Evolutionary conservation across 2,329 filamentous ascomycete species (phyloP).

Genomic region (Aspergillus ruber): DNA sequence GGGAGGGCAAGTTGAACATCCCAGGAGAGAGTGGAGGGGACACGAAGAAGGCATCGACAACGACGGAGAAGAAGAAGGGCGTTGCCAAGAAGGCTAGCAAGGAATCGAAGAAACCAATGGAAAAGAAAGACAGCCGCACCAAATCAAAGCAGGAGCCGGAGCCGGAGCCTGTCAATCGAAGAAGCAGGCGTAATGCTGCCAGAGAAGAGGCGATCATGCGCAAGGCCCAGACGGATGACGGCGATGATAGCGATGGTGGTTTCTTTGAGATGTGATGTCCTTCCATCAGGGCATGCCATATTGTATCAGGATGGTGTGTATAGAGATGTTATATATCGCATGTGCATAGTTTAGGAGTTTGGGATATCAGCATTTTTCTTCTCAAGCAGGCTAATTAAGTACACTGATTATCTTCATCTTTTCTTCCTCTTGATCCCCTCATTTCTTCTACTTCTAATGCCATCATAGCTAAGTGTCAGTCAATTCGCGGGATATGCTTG

Average conservation of each 20-base stretch:
- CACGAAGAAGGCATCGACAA: constrained; percentile 9
- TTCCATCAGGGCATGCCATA: background rate
- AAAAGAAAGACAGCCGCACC: constrained; percentile 2
- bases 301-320: background rate
- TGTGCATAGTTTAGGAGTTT: background rate
- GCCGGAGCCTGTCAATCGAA: constrained; percentile 3
- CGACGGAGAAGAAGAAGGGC: constrained; percentile 8
- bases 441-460: too few relatives aligned
- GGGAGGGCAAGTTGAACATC: constrained; percentile 34
- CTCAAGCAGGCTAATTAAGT: constrained; percentile 5
- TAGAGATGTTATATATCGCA: background rate
- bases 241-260: constrained; percentile 33
- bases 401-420: background rate
- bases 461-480: too few relatives aligned
- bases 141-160: background rate
- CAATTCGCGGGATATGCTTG: too few relatives aligned
- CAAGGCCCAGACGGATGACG: constrained; percentile 10
- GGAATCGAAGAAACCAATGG: constrained; percentile 6
- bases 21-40: background rate
- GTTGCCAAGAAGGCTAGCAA: constrained; percentile 5
- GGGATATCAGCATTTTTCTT: background rate
- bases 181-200: constrained; percentile 4
- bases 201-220: constrained; percentile 3
- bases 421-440: too few relatives aligned
- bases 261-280: constrained; percentile 28